These are phyloP conservation scores for Talaromyces borbonicus DNA, from an alignment of 495 filamentous ascomycete genomes.

Conservation along the genomic window DNA sequence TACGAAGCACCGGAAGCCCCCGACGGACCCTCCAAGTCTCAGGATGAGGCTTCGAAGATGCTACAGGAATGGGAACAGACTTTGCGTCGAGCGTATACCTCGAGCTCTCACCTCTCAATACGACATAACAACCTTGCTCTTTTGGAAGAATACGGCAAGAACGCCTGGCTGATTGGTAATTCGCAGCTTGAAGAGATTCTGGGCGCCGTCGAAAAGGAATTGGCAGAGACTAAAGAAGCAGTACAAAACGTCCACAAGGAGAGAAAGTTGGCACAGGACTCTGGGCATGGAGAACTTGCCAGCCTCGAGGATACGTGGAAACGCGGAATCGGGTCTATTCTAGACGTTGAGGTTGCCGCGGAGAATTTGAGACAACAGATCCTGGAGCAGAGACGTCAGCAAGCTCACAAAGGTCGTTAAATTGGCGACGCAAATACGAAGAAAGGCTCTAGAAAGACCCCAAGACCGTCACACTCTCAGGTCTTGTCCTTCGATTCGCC, in stretches of 20 bases:
- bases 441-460: no score
- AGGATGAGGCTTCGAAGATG: slow-evolving; percentile 16
- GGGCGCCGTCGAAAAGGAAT: slow-evolving; percentile 61
- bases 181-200: slow-evolving; percentile 65
- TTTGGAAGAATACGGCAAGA: slow-evolving; percentile 73
- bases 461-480: no score
- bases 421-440: no score
- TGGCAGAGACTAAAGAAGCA: slow-evolving; percentile 53
- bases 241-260: slow-evolving; percentile 61
- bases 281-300: slow-evolving; percentile 53
- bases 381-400: slow-evolving; percentile 41
- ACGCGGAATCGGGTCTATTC: slow-evolving; percentile 54
- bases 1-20: slow-evolving; percentile 60
- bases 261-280: slow-evolving; percentile 61
- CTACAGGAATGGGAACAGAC: slow-evolving; percentile 30
- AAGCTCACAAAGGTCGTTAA: slow-evolving; percentile 18
- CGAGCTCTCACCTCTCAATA: slow-evolving; percentile 52
- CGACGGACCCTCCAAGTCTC: slow-evolving; percentile 19
- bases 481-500: no score
- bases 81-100: slow-evolving; percentile 46
- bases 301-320: slow-evolving; percentile 66
- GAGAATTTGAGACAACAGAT: slow-evolving; percentile 59
- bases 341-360: slow-evolving; percentile 68
- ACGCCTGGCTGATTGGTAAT: slow-evolving; percentile 85
- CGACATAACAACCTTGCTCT: slow-evolving; percentile 62